Evolutionary conservation across 2,329 filamentous ascomycete genomes (phyloP).

Genomic region (Aspergillus melleus): DNA sequence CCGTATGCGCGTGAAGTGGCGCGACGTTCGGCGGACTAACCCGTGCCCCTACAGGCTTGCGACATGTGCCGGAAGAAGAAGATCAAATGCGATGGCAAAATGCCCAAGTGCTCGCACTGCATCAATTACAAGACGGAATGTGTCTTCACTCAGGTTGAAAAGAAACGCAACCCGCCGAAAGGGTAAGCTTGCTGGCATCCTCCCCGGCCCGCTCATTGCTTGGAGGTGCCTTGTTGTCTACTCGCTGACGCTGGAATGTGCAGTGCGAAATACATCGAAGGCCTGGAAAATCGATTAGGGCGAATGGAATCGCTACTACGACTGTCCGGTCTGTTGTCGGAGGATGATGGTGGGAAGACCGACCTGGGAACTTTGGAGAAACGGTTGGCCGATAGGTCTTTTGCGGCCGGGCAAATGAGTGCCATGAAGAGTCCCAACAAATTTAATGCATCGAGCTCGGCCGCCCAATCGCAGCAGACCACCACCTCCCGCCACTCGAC

Average conservation of each 20-base stretch:
- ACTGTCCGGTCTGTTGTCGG: constrained; percentile 80
- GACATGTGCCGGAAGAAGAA: constrained; percentile 93
- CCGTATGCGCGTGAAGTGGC: background rate
- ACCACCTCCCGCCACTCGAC: constrained; percentile 45
- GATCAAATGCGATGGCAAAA: constrained; percentile 97
- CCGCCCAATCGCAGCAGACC: constrained; percentile 30
- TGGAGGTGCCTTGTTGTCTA: background rate
- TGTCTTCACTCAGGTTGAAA: constrained; percentile 96
- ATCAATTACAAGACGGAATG: constrained; percentile 98
- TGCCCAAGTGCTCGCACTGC: constrained; percentile 92
- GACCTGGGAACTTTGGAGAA: constrained; percentile 88
- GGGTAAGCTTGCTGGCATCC: constrained; percentile 60
- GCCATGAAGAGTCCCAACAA: constrained; percentile 36
- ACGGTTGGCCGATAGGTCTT: constrained; percentile 58
- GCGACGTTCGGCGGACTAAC: constrained; percentile 6
- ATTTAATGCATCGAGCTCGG: constrained; percentile 27
- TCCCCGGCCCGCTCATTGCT: background rate
- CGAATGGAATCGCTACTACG: constrained; percentile 91
- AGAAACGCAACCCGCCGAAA: constrained; percentile 96
- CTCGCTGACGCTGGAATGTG: constrained; percentile 17
- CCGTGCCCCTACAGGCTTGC: constrained; percentile 63
- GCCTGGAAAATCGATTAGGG: constrained; percentile 88
- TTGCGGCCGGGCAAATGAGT: constrained; percentile 33
- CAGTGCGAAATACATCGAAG: constrained; percentile 96
- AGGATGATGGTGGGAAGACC: constrained; percentile 80